Conservation (phyloP, 2,329 filamentous ascomycete genomes). For the Fusarium pseudocircinatum region DNA sequence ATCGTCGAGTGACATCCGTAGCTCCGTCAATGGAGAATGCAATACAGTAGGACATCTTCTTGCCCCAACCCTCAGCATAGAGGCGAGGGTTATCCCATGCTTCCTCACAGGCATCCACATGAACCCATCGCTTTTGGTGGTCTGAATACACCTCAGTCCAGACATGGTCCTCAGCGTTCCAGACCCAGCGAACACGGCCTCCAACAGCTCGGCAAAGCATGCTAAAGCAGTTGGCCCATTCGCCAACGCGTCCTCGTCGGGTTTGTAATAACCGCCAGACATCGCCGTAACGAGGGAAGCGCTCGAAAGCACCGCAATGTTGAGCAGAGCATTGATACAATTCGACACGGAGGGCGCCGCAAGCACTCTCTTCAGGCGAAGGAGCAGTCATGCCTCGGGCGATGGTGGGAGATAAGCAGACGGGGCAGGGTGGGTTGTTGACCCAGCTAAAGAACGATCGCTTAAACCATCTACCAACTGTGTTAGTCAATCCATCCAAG, state of each 20-base stretch:
- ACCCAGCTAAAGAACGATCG: conserved; percentile 95
- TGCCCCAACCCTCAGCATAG: conserved; percentile 94
- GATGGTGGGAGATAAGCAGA: conserved; percentile 84
- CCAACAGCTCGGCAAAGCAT: conserved; percentile 97
- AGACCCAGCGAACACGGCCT: conserved; percentile 93
- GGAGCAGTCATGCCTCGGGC: conserved; percentile 85
- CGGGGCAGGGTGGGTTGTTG: conserved; percentile 88
- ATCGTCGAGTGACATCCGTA: conserved; percentile 72
- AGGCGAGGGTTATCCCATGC: conserved; percentile 93
- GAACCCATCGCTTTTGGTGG: conserved; percentile 93
- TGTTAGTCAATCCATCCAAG: conserved; percentile 26
- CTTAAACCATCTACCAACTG: conserved; percentile 79
- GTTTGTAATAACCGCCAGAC: conserved; percentile 93
- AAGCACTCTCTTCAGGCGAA: conserved; percentile 87
- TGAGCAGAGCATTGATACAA: conserved; percentile 85
- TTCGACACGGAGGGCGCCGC: conserved; percentile 87
- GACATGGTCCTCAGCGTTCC: conserved; percentile 97
- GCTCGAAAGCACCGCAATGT: conserved; percentile 80
- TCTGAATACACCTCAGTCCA: conserved; percentile 99
- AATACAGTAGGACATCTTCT: conserved; percentile 96
- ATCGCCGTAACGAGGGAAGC: conserved; percentile 94
- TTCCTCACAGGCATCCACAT: conserved; percentile 94
- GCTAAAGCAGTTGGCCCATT: conserved; percentile 99
- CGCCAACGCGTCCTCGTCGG: conserved; percentile 84
- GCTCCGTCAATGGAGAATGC: conserved; percentile 92